Base-by-base conservation (phyloP, 129 eudicot species). In the Mikania micrantha region DNA sequence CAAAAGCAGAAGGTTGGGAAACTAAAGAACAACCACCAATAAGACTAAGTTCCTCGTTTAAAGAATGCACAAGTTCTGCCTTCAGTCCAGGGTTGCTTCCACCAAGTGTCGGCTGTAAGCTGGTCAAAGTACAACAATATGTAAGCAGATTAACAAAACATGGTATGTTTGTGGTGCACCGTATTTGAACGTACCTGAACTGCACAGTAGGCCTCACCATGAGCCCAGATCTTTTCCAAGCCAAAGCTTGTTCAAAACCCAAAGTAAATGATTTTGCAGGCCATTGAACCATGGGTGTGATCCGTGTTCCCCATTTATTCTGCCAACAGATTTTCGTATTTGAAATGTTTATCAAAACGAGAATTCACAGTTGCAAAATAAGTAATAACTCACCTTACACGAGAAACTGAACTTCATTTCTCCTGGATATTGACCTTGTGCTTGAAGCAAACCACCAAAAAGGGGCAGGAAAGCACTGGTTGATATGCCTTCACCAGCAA, bases 211-310 rank as follows among this genome's bases (percentile, higher is more conserved):
- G 99, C 83, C 84, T 89, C 73, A 86, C 76, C 88, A 93, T 78
- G 57, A 93, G 95, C 71, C 99, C 99, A 34, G 92, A 86, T 82
- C 92, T 83, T 79, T 88, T 86, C 99, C 96, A 93, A 58, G 96
- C 99, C 77, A 93, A 75, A 62, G 91, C 87, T 82, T 89, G 99
- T 69, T 80, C 88, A 64, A 93, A 40, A 21, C 90, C 91, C 81
- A 93, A 49, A 1, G 95, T 66, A 35, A 93, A 84, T 1, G 99
- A 93, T 74, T 83, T 82, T 24, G 89, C 96, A 16, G 99, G 99
- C 99, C 83, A 89, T 72, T 93, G 96, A 13, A 86, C 56, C 66
- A 77, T 80, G 28, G 99, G 99, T 5, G 96, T 93, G 45, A 93
- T 77, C 59, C 85, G 79, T 17, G 96, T 93, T 67, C 99, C 99